A percentile compares a stretch with the other conserved stretches of the same genome.
Conservation (phyloP, 2,329 filamentous ascomycete species). For the Cercospora canescens region DNA sequence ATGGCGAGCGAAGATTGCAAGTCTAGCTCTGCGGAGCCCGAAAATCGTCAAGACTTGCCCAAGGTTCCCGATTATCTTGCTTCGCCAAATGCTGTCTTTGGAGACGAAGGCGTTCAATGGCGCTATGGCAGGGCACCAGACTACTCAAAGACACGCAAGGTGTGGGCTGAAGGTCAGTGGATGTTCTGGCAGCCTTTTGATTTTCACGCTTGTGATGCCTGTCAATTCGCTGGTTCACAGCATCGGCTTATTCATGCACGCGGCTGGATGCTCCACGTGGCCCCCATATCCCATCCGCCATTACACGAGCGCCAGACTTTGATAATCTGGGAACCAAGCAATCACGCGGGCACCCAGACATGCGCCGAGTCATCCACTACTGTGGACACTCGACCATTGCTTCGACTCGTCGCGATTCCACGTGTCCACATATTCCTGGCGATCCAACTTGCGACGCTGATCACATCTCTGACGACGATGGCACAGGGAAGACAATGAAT, state of each 20-base stretch:
- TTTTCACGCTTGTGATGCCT: neutral
- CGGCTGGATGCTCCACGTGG: constrained; percentile 9
- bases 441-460: neutral
- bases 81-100: constrained; percentile 59
- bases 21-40: constrained; percentile 6
- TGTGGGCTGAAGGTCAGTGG: constrained; percentile 58
- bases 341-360: neutral
- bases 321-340: constrained; percentile 16
- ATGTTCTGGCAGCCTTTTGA: neutral
- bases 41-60: constrained; percentile 35
- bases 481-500: constrained; percentile 57
- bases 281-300: constrained; percentile 6
- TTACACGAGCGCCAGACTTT: constrained; percentile 4
- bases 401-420: neutral
- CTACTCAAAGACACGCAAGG: constrained; percentile 63
- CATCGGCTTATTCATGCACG: constrained; percentile 1
- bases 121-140: constrained; percentile 62
- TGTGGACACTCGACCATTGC: neutral
- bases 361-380: neutral
- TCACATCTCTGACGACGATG: constrained; percentile 14
- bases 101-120: constrained; percentile 57
- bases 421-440: neutral
- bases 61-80: constrained; percentile 59
- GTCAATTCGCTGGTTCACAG: neutral
- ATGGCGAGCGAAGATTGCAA: constrained; percentile 34